phyloP scores from a whole-genome alignment of 208 protist genomes.

The Angomonas deanei region DNA sequence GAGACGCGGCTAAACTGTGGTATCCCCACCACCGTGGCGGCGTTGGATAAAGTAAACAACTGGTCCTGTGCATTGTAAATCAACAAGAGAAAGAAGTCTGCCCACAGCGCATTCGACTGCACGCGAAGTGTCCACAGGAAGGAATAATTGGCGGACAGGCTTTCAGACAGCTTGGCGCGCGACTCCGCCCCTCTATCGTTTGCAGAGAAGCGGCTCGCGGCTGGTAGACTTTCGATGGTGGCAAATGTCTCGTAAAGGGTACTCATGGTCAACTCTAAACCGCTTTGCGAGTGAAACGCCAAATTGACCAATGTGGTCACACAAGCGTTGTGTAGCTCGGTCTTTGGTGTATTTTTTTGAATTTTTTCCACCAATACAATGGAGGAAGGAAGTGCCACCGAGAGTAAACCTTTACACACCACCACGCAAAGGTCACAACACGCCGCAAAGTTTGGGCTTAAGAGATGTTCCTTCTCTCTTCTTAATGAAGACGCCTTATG shows the following conservation, averaged over 20 bases:
- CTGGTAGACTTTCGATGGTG: no score
- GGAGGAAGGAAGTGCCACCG: background rate
- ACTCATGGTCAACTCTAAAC: no score
- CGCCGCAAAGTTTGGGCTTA: background rate
- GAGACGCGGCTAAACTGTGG: slow-evolving; percentile 23
- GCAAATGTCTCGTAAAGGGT: no score
- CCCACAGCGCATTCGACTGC: background rate
- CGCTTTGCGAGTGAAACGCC: background rate
- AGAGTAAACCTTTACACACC: background rate
- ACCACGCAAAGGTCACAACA: background rate
- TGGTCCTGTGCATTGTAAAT: background rate
- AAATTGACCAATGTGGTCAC: background rate
- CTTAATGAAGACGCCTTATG: background rate
- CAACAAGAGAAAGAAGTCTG: background rate
- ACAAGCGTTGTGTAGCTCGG: background rate
- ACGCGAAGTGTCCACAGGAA: background rate
- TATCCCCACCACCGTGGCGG: background rate
- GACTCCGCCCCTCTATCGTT: no score
- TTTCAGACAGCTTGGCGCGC: no score
- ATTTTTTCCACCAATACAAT: background rate
- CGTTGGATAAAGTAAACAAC: background rate
- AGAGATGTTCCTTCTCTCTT: background rate
- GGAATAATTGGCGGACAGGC: no score
- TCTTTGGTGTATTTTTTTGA: background rate
- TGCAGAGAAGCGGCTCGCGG: no score